phyloP scores from a whole-genome alignment of 1,284 basidiomycete genomes.

The Phylloporus gajari region DNA sequence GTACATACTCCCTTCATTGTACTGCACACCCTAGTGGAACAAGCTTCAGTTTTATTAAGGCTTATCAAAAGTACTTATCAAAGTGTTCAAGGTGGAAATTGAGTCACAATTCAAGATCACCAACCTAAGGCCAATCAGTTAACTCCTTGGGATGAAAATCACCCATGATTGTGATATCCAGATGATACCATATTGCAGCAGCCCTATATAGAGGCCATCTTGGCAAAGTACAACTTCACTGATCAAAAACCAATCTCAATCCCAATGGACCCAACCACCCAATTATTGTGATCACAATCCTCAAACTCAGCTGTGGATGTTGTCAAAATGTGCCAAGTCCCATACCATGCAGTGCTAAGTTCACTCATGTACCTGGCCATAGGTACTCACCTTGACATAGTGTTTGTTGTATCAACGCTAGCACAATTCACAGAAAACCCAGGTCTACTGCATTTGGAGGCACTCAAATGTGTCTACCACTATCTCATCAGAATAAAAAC shows the following conservation, averaged over 20 bases:
- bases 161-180: background rate
- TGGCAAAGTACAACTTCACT: no score
- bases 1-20: no score
- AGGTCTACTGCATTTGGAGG: background rate
- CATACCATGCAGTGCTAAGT: no score
- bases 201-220: background rate
- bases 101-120: background rate
- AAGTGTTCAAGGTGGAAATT: constrained; percentile 2
- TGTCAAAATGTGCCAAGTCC: no score
- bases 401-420: background rate
- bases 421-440: background rate
- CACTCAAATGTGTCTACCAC: background rate
- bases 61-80: background rate
- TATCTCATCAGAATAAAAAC: background rate
- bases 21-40: no score
- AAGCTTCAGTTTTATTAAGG: no score
- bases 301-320: no score
- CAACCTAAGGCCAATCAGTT: background rate
- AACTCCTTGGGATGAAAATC: background rate
- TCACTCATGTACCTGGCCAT: no score
- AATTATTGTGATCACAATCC: no score
- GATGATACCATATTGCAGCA: background rate
- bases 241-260: no score
- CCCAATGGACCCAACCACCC: no score
- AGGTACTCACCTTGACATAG: no score